Evolutionary conservation across 2,329 filamentous ascomycete species (phyloP), one percentile per base, ranked within the genome.

Genomic region (Thelonectria olida): DNA sequence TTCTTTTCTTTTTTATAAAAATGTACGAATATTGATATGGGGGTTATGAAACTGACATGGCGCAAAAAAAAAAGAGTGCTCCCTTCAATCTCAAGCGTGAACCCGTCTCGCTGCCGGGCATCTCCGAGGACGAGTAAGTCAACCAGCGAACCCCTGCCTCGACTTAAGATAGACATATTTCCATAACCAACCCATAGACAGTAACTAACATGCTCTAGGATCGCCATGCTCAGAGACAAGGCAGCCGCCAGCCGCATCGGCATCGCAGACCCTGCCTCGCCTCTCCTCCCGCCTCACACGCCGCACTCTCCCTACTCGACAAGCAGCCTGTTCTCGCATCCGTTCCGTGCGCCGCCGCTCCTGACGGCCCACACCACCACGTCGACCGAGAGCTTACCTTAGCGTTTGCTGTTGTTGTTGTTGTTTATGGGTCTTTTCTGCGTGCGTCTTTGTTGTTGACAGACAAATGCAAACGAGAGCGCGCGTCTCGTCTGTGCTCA

Each of bases 61-160:
- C n/a, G n/a, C 25, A 42, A n/a, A 61, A 88, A n/a, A 22, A 42
- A n/a, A 61, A 88, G 86, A 88, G 85, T 50, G 81, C 81, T 9
- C 86, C 86, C 0, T 89, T 85, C 74, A 80, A 88, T 72, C 84
- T 88, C 69, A 83, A 84, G 71, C 82, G 81, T 59, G 84, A 86
- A 69, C 75, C 79, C n/a, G 77, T 83, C 39, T 75, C 75, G 42
- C 75, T 88, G 13, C 84, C 85, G 2, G 86, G 86, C 38, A 78
- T 88, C 41, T 84, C 83, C 45, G 80, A 86, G 65, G 84, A 88
- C 67, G 85, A 89, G 85, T 88, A 80, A 74, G 85, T 45, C n/a
- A 23, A 42, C 78, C 6, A 38, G 39, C 27, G 27, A 42, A 23
- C 54, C 48, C 20, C 41, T 10, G 25, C 47, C 50, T 19, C 5